Conservation (phyloP, 345 rosid genomes). For the Ceriops decandra region DNA sequence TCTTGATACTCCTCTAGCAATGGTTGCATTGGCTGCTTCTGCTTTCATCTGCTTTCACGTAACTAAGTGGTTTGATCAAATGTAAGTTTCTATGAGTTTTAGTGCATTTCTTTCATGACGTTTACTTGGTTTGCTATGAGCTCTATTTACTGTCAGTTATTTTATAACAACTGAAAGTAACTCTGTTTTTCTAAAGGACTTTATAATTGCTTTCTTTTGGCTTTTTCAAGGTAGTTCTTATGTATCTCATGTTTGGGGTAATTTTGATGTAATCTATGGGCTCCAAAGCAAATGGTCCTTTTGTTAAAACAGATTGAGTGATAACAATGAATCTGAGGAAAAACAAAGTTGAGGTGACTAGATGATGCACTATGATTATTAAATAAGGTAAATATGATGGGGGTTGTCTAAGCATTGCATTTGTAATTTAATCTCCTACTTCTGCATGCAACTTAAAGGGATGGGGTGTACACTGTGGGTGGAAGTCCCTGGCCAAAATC, state of each 20-base stretch:
- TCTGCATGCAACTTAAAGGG: constrained; percentile 22
- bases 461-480: constrained; percentile 14
- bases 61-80: constrained; percentile 18
- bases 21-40: constrained; percentile 41
- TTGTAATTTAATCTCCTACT: neutral
- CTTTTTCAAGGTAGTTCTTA: too few species aligned
- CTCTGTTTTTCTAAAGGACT: too few species aligned
- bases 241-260: too few species aligned
- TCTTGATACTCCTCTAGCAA: constrained; percentile 54
- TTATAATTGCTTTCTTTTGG: too few species aligned
- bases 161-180: neutral
- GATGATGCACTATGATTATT: neutral
- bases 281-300: too few species aligned
- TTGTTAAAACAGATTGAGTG: too few species aligned
- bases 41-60: constrained; percentile 37
- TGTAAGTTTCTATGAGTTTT: constrained; percentile 32
- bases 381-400: neutral
- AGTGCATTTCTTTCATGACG: neutral
- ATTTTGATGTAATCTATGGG: too few species aligned
- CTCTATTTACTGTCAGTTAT: neutral
- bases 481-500: constrained; percentile 21
- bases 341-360: neutral
- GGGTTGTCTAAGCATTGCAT: neutral
- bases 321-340: too few species aligned
- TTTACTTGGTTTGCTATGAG: neutral